Conservation (phyloP, 139 green algal species). For the Micractinium conductrix region DNA sequence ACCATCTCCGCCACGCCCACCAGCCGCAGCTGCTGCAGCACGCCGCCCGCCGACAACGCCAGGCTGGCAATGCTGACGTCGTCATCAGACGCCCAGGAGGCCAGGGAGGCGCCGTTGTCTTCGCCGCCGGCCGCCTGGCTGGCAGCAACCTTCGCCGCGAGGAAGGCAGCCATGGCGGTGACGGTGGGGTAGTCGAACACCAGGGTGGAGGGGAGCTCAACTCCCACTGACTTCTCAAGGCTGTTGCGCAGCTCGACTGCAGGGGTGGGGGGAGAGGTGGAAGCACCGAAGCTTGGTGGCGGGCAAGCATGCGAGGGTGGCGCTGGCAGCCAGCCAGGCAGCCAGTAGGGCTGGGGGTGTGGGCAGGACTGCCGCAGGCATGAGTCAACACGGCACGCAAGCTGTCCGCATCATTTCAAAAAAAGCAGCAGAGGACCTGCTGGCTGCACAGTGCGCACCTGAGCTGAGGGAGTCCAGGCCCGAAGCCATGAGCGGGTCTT, state of each 20-base stretch:
- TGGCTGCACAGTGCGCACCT: background rate
- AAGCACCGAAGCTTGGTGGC: too few relatives aligned
- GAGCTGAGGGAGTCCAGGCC: conserved; percentile 70
- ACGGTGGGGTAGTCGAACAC: conserved; percentile 71
- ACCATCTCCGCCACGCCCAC: conserved; percentile 30
- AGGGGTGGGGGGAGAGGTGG: background rate
- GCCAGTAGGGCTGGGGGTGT: background rate
- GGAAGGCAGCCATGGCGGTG: conserved; percentile 42
- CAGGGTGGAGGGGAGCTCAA: conserved; percentile 53
- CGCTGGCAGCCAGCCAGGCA: too few relatives aligned
- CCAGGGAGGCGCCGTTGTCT: background rate
- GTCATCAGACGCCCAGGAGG: conserved; percentile 14
- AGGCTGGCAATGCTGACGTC: conserved; percentile 11
- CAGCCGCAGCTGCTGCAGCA: background rate
- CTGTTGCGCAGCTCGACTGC: conserved; percentile 47
- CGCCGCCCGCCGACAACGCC: background rate
- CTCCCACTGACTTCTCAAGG: conserved; percentile 44
- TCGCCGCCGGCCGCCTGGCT: background rate
- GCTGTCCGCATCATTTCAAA: background rate
- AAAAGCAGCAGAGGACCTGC: background rate
- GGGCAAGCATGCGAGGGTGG: too few relatives aligned
- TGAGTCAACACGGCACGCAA: background rate
- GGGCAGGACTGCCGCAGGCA: background rate
- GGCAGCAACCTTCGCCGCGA: conserved; percentile 25
- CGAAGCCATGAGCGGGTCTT: conserved; percentile 67